Evolutionary conservation across 2,329 filamentous ascomycete species (phyloP), one percentile per base, ranked within the genome.

Genomic region (Fusarium torreyae): DNA sequence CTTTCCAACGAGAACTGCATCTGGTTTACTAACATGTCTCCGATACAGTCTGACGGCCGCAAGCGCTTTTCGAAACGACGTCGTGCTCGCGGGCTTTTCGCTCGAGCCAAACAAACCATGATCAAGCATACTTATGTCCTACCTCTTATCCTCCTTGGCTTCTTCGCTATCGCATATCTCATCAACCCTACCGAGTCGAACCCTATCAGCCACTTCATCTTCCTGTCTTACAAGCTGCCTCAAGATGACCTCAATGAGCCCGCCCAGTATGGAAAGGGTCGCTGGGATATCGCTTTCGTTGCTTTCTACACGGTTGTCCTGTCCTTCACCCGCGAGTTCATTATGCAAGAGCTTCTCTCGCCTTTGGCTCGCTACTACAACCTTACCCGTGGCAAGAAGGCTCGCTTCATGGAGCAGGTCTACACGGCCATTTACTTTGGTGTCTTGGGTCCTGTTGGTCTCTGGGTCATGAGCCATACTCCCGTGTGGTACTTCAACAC

Each of bases 401-500:
- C 91, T 17, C 91, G 94, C 34, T 98, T 97, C 85, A 96, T 97
- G 93, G 94, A 98, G 81, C 94, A 98, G 82, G 89, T 92, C 76
- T 98, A 98, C 82, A 97, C 94, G 2, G 94, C 94, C 26, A 84
- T 97, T 55, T 98, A 98, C 86, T 97, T 97, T 80, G 89, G 81
- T 44, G 78, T 96, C 60, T 90, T 97, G 59, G 94, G 94, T 2
- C 94, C 94, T 3, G 91, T 90, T 57, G 94, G 94, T 55, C 80
- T 98, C 75, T 98, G 92, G 78, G 92, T 98, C 78, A 98, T 98
- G 94, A 92, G 88, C 76, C 87, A 88, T 67, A 95, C 93, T n/a
- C 91, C 94, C 9, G 89, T 98, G 42, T 98, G 94, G 95, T 98
- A 97, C 81, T 98, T 97, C 86, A 94, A 97, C 82, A 96, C 93